A percentile compares a stretch with the other conserved stretches of the same genome.
These are phyloP conservation scores for Lasiodiplodia theobromae DNA, from an alignment of 2,329 filamentous ascomycete genomes.

Conservation along the genomic window DNA sequence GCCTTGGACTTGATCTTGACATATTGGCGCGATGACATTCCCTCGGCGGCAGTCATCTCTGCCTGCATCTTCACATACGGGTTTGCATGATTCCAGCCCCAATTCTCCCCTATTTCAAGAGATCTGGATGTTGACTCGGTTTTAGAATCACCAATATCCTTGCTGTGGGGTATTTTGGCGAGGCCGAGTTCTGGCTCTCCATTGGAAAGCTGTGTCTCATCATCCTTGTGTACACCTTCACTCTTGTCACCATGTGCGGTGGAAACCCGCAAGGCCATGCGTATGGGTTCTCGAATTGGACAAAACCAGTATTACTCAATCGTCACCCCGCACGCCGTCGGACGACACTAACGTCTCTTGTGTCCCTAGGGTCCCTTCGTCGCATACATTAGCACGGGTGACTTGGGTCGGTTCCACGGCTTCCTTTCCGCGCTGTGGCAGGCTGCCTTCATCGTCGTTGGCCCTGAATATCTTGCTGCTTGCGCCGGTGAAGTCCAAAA, in stretches of 20 bases:
- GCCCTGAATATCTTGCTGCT: constrained; percentile 77
- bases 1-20: constrained; percentile 77
- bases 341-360: not conserved
- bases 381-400: constrained; percentile 63
- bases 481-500: constrained; percentile 78
- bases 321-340: not conserved
- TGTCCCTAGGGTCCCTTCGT: constrained; percentile 62
- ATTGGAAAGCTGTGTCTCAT: constrained; percentile 75
- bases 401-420: constrained; percentile 68
- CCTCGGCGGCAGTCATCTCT: constrained; percentile 74
- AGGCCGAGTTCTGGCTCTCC: constrained; percentile 80
- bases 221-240: constrained; percentile 71
- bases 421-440: constrained; percentile 74
- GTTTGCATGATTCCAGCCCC: constrained; percentile 46
- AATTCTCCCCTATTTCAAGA: no score
- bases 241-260: constrained; percentile 43
- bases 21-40: constrained; percentile 69
- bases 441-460: constrained; percentile 73
- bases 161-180: constrained; percentile 75
- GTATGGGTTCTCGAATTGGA: constrained; percentile 76
- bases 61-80: constrained; percentile 68
- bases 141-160: constrained; percentile 55
- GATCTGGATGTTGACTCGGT: no score
- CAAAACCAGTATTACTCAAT: constrained; percentile 56
- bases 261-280: not conserved